Evolutionary conservation across 768 basidiomycete genomes (phyloP).

Genomic region (Suillus subaureus): DNA sequence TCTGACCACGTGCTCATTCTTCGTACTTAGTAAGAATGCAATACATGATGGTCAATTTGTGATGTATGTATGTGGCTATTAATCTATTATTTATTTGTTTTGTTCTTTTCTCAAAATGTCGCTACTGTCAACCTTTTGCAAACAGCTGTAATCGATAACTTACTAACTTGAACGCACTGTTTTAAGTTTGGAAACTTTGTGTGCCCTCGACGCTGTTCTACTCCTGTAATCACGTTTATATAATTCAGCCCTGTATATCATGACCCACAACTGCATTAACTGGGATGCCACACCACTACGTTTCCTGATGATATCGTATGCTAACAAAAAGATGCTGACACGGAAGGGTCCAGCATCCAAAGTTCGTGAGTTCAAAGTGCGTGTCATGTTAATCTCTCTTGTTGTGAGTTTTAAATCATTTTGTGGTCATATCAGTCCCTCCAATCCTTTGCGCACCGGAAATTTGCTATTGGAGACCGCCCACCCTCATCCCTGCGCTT

Average conservation of each 20-base stretch:
- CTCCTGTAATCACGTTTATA: neutral
- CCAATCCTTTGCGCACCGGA: neutral
- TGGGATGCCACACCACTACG: constrained; percentile 24
- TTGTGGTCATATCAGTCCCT: neutral
- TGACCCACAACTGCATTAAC: constrained; percentile 30
- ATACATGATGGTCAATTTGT: too few relatives aligned
- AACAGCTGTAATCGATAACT: too few relatives aligned
- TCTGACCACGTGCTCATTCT: too few relatives aligned
- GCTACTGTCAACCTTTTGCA: too few relatives aligned
- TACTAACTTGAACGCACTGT: too few relatives aligned
- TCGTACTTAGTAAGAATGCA: too few relatives aligned
- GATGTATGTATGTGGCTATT: too few relatives aligned
- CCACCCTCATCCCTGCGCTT: neutral
- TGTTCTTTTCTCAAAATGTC: too few relatives aligned
- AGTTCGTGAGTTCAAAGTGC: constrained; percentile 2
- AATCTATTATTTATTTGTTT: too few relatives aligned
- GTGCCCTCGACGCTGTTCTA: neutral
- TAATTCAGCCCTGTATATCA: constrained; percentile 4
- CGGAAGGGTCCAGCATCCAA: neutral
- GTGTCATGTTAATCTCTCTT: neutral
- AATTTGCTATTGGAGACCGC: neutral
- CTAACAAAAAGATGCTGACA: neutral
- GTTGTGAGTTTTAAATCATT: neutral
- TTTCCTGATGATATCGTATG: constrained; percentile 10
- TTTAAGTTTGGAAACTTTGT: neutral